phyloP scores from a whole-genome alignment of 83 land plant genomes.

The Diphasiastrum complanatum region DNA sequence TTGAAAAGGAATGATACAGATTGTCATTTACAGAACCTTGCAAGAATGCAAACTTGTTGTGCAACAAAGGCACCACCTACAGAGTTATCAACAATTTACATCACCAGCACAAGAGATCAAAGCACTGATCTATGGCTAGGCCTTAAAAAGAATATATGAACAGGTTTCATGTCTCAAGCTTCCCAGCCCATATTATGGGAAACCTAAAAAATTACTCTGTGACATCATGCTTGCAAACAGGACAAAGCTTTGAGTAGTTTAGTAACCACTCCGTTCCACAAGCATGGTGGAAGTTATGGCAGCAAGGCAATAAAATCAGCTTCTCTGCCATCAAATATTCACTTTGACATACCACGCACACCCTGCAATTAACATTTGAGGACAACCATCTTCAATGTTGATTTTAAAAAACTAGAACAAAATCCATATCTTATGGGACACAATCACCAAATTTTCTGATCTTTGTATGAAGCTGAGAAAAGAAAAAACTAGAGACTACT shows the following conservation, averaged over 20 bases:
- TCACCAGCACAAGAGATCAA: too few species aligned
- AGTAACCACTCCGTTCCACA: neutral
- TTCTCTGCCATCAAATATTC: neutral
- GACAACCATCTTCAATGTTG: neutral
- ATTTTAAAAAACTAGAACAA: neutral
- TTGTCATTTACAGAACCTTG: too few species aligned
- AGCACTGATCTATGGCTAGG: too few species aligned
- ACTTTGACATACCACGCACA: neutral
- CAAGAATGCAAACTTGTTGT: too few species aligned
- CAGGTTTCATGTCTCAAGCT: too few species aligned
- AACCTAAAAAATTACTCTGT: too few species aligned
- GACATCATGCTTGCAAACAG: neutral
- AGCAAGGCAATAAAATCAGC: neutral
- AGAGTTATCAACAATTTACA: too few species aligned
- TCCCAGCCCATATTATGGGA: too few species aligned
- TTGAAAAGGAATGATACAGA: too few species aligned
- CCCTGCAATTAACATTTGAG: neutral
- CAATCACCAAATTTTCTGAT: neutral
- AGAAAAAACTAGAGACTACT: too few species aligned
- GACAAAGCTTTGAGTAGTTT: conserved; percentile 2
- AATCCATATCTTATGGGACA: neutral
- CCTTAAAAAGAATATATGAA: too few species aligned
- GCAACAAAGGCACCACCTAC: too few species aligned
- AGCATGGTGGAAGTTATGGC: neutral
- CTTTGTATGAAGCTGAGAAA: neutral